Evolutionary conservation across 2,329 filamentous ascomycete genomes (phyloP), one percentile per base, ranked within the genome.

Genomic region (Cladosporium sp.): DNA sequence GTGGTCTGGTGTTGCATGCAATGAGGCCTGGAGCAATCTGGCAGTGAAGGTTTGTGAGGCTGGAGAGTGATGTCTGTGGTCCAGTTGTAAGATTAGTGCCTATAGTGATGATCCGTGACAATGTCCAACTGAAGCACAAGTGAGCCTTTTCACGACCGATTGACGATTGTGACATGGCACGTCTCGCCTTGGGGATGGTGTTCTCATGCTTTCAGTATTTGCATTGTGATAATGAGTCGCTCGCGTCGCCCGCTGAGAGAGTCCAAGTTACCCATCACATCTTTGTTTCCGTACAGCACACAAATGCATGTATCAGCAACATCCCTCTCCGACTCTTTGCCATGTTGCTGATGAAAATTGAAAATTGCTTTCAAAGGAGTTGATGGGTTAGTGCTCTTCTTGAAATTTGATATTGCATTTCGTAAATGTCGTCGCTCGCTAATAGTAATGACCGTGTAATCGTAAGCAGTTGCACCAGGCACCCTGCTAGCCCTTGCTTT

Each of bases 391-490:
- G 38, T n/a, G 18, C 38, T n/a, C 8, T 47, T 47, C 38, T 47
- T 47, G 41, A 55, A 55, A 6, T 34, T 2, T 12, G n/a, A 34
- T 34, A 8, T 32, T 54, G 28, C 30, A 34, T 21, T 55, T 2
- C 28, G 8, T 34, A n/a, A n/a, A 30, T 34, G 11, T 55, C 52
- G 15, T 34, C 28, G 32, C 8, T 55, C 30, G 52, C n/a, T 55
- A 11, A 32, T 55, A 14, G 52, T 55, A 55, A 55, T 55, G 52
- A 55, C 52, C 52, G 52, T 55, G 8, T 32, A 30, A 18, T 21
- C 52, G 28, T 34, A 55, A 55, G 15, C 30, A 55, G 1, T 34
- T 55, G 52, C 52, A 21, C 52, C 52, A 21, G 52, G 18, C 52
- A 55, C 30, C 52, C 21, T 55, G 52, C 52, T 55, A 32, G 28